These are phyloP conservation scores for Closterium sp. DNA, from an alignment of 139 green algal genomes.

Conservation along the genomic window DNA sequence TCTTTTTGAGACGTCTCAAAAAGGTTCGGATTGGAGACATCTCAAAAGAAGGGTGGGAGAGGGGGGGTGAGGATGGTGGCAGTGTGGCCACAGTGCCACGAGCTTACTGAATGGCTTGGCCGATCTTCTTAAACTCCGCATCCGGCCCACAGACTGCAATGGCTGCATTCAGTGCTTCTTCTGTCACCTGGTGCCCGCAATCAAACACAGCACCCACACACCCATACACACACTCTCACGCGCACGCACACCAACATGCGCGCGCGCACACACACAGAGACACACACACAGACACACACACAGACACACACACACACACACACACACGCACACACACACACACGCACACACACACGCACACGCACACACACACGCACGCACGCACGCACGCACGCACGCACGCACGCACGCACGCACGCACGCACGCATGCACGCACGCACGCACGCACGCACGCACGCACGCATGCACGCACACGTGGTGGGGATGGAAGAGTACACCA, in stretches of 20 bases:
- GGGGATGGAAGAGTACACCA: too few species aligned
- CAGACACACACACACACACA: not conserved
- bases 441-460: not conserved
- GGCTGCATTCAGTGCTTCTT: slow-evolving; percentile 69
- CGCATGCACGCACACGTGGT: not conserved
- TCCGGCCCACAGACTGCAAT: slow-evolving; percentile 79
- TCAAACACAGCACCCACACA: too few species aligned
- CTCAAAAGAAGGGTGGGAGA: too few species aligned
- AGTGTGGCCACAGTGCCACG: too few species aligned
- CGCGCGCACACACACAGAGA: not conserved
- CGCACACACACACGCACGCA: not conserved
- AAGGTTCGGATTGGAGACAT: too few species aligned
- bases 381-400: not conserved
- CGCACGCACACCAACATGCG: slow-evolving; percentile 12
- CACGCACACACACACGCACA: slow-evolving; percentile 22
- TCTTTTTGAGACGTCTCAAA: too few species aligned
- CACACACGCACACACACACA: slow-evolving; percentile 17
- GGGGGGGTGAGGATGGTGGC: not conserved
- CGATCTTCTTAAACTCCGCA: slow-evolving; percentile 76
- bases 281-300: slow-evolving; percentile 14
- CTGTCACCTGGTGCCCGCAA: slow-evolving; percentile 58
- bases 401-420: slow-evolving; percentile 1
- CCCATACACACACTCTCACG: too few species aligned
- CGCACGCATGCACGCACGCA: slow-evolving; percentile 1
- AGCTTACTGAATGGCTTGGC: slow-evolving; percentile 67